Evolutionary conservation across 371 early-diverging fungal genomes (phyloP).

Genomic region (Actinomucor elegans): DNA sequence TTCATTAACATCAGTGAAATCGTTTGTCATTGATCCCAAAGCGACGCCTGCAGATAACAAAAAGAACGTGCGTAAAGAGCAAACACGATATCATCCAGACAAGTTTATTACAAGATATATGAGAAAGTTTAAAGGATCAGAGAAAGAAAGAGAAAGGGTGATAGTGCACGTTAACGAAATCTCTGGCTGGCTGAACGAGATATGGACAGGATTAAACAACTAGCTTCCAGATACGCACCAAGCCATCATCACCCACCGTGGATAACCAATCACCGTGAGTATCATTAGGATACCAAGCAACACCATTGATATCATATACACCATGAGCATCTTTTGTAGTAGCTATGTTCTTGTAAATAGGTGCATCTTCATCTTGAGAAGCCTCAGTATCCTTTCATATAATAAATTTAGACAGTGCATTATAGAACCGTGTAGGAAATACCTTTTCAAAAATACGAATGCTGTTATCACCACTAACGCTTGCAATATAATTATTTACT

Average conservation of each 20-base stretch:
- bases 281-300: constrained; percentile 80
- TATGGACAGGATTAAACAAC: constrained; percentile 26
- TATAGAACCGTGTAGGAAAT: too few species aligned
- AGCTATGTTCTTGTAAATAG: constrained; percentile 38
- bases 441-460: constrained; percentile 67
- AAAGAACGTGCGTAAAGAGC: constrained; percentile 43
- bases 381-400: constrained; percentile 16
- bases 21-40: constrained; percentile 21
- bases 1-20: constrained; percentile 10
- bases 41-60: constrained; percentile 12
- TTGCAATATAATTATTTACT: constrained; percentile 67
- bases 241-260: constrained; percentile 88
- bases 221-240: constrained; percentile 74
- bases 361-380: constrained; percentile 23
- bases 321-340: constrained; percentile 72
- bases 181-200: constrained; percentile 44
- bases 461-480: constrained; percentile 83
- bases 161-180: constrained; percentile 30
- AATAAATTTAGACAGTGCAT: too few species aligned
- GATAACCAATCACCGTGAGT: constrained; percentile 69
- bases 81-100: constrained; percentile 47
- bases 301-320: constrained; percentile 84
- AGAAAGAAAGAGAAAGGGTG: constrained; percentile 25
- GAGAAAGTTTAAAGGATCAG: constrained; percentile 27
- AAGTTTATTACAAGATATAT: constrained; percentile 41